A percentile compares a stretch with the other conserved stretches of the same genome.
phyloP scores from a whole-genome alignment of 768 basidiomycete genomes.

The Russula vinacea region DNA sequence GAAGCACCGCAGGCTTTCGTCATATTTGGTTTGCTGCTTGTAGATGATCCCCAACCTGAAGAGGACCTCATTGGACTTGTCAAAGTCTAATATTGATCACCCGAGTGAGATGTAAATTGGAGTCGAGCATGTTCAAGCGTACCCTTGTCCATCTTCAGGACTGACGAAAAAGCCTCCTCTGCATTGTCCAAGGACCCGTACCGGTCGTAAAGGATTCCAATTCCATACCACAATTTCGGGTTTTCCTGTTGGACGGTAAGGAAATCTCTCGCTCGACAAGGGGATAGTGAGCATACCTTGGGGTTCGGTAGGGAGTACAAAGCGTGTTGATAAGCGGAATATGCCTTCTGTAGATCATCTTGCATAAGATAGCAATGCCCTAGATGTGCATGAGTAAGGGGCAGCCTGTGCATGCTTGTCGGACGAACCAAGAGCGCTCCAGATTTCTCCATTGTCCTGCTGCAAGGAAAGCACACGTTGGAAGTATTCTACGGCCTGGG shows the following conservation, averaged over 20 bases:
- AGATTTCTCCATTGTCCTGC: slow-evolving; percentile 97
- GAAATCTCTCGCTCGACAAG: slow-evolving; percentile 17
- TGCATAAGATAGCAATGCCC: slow-evolving; percentile 99
- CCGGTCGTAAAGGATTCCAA: slow-evolving; percentile 97
- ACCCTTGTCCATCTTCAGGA: slow-evolving; percentile 97
- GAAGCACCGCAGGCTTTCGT: slow-evolving; percentile 86
- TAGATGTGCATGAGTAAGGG: slow-evolving; percentile 34
- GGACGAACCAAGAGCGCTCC: slow-evolving; percentile 84
- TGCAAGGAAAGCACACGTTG: slow-evolving; percentile 86
- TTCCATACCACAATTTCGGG: slow-evolving; percentile 99
- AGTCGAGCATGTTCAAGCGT: background rate
- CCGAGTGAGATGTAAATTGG: background rate
- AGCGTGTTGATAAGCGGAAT: slow-evolving; percentile 97
- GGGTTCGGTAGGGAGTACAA: slow-evolving; percentile 94
- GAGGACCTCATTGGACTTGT: slow-evolving; percentile 97
- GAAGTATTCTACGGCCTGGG: slow-evolving; percentile 93
- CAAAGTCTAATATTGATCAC: slow-evolving; percentile 65
- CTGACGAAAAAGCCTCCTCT: slow-evolving; percentile 96
- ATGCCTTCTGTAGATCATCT: slow-evolving; percentile 97
- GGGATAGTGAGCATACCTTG: slow-evolving; percentile 52
- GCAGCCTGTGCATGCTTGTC: slow-evolving; percentile 30
- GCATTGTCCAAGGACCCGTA: slow-evolving; percentile 98
- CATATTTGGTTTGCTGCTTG: slow-evolving; percentile 96
- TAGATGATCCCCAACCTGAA: slow-evolving; percentile 99
- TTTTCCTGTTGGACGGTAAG: slow-evolving; percentile 58